phyloP scores from a whole-genome alignment of 2,329 filamentous ascomycete species.

The Pseudogymnoascus sp. region DNA sequence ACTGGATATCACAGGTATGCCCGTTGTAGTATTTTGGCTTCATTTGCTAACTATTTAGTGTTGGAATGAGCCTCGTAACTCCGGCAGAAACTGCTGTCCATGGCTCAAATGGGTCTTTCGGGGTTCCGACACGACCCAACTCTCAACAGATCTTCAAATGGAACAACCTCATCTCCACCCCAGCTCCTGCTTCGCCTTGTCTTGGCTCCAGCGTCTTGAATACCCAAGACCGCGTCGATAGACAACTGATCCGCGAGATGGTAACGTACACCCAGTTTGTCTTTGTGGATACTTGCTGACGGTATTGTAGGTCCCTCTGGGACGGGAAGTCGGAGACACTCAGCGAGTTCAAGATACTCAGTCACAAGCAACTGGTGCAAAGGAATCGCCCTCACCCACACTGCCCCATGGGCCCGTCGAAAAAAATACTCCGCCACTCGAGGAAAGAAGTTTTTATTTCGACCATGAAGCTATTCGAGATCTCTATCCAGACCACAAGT shows the following conservation, averaged over 20 bases:
- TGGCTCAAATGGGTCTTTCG: too few species aligned
- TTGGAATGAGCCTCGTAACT: not conserved
- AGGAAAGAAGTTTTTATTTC: not conserved
- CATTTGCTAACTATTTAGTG: not conserved
- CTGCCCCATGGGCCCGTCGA: not conserved
- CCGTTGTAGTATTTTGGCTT: not conserved
- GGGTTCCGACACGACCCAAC: not conserved
- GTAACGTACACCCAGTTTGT: not conserved
- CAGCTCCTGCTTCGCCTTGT: not conserved
- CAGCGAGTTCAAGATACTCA: not conserved
- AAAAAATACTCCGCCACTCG: not conserved
- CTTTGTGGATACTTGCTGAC: not conserved
- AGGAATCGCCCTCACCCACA: not conserved
- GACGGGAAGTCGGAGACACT: not conserved
- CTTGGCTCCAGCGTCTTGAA: not conserved
- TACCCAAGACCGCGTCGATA: not conserved
- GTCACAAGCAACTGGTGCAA: not conserved
- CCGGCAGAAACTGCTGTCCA: not conserved
- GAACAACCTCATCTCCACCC: not conserved
- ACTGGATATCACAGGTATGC: not conserved
- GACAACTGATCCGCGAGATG: not conserved
- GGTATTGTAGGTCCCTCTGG: not conserved
- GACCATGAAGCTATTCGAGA: not conserved
- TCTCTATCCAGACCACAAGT: not conserved
- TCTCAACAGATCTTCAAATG: not conserved